Base-by-base conservation (phyloP, 1,284 basidiomycete species). In the Trichosporon sp. region DNA sequence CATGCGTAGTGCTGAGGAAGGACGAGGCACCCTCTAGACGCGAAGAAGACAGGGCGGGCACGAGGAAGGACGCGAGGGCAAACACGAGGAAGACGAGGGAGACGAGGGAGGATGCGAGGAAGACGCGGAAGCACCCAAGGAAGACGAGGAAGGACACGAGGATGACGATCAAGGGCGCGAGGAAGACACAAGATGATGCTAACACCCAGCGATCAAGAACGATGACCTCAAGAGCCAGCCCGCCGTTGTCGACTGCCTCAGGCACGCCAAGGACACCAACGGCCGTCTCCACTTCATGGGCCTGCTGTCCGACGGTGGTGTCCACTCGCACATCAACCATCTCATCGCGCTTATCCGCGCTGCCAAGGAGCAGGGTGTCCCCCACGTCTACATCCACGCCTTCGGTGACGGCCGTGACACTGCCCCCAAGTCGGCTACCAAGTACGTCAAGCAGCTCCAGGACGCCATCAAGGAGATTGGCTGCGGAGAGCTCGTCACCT, bases 291-390 rank as follows among this genome's bases (percentile, higher is more conserved):
- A 96, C 82, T 85, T 94, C 35, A 86, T 94, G 73, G 94, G 94
- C 72, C 86, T 96, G 78, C 92, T 94, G 80, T 96, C 93, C 10
- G 94, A 96, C 77, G 94, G 94, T 59, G 93, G 94, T 77, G 94
- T 96, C n/a, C 94, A 96, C 85, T 96, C 93, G 0, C 93, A 95
- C 84, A 95, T 93, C 78, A 88, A 81, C 70, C 94, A 96, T 82
- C 88, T 96, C 38, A 92, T 90, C 77, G 93, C 93, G 1, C 88
- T 96, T 14, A 88, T 96, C 74, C 91, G 93, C 81, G 91, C 91
- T 1, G 94, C 94, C 54, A 94, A 95, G 81, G 91, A 92, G 80
- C 83, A 89, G 70, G 91, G 89, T 64, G 90, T 96, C 37, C 91
- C 92, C 26, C 88, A 95, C 75, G 90, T 92, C 70, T 95, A 92